A percentile compares a stretch with the other conserved stretches of the same genome.
Evolutionary conservation across 1,139 yeast genomes (phyloP).

Genomic region (Pichia sp.): DNA sequence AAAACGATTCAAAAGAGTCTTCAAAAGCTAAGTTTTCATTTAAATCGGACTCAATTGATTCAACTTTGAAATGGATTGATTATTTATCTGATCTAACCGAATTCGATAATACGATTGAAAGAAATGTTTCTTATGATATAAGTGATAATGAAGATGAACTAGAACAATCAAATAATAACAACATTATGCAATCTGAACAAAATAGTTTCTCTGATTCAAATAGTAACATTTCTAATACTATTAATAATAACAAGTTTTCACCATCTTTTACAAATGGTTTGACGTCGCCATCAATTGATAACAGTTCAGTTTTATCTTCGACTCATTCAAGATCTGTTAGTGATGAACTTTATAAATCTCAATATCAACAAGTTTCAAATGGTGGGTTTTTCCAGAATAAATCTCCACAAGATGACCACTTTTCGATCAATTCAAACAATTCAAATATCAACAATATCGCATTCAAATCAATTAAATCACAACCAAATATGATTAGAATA

Average conservation of each 20-base stretch:
- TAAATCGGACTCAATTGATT: slow-evolving; percentile 31
- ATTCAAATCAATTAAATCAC: slow-evolving; percentile 15
- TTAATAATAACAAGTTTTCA: background rate
- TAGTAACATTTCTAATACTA: no score
- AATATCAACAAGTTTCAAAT: slow-evolving; percentile 4
- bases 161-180: background rate
- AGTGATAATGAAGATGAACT: slow-evolving; percentile 9
- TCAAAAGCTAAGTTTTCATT: slow-evolving; percentile 25
- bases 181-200: slow-evolving; percentile 3
- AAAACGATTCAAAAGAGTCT: slow-evolving; percentile 12
- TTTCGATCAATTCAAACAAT: background rate
- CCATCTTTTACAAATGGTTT: background rate
- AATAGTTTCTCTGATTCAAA: background rate
- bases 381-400: background rate
- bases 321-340: slow-evolving; percentile 11
- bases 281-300: background rate
- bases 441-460: slow-evolving; percentile 4
- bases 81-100: slow-evolving; percentile 37
- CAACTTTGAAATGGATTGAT: slow-evolving; percentile 39
- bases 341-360: slow-evolving; percentile 10
- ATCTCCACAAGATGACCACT: slow-evolving; percentile 4
- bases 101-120: slow-evolving; percentile 23
- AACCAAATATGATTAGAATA: slow-evolving; percentile 5
- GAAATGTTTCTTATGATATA: slow-evolving; percentile 25
- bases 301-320: background rate